phyloP scores from a whole-genome alignment of 345 rosid species.

The Dipteronia sinensis region DNA sequence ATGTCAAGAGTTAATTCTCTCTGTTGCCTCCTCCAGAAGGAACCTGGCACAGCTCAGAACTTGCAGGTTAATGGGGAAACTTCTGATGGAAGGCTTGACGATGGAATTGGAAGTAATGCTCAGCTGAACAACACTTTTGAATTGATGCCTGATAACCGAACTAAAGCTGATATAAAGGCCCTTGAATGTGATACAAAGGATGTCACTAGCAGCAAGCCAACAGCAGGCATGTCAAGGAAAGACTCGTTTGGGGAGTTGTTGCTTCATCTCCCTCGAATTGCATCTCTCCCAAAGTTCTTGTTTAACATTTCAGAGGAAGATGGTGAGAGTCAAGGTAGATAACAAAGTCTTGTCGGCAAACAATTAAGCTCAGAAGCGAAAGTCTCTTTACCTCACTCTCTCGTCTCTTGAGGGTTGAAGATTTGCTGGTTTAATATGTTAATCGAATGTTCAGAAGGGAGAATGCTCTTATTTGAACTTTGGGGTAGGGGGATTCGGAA shows the following conservation, averaged over 20 bases:
- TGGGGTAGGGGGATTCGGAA: constrained; percentile 55
- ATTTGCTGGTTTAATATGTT: constrained; percentile 17
- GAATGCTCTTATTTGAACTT: constrained; percentile 15
- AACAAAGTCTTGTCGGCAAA: constrained; percentile 16
- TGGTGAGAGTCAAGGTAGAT: constrained; percentile 60
- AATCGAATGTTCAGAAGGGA: not conserved
- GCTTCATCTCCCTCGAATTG: constrained; percentile 84
- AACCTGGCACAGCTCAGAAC: constrained; percentile 46
- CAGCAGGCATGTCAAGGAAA: constrained; percentile 80
- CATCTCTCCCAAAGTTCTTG: constrained; percentile 93
- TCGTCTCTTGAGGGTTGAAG: constrained; percentile 13
- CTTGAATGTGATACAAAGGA: constrained; percentile 47
- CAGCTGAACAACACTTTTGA: constrained; percentile 31
- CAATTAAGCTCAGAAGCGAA: constrained; percentile 6
- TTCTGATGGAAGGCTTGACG: constrained; percentile 27
- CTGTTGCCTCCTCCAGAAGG: constrained; percentile 93
- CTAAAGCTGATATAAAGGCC: constrained; percentile 30
- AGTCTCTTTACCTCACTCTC: not conserved
- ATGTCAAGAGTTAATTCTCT: constrained; percentile 99
- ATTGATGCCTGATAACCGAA: constrained; percentile 30
- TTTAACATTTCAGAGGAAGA: constrained; percentile 89
- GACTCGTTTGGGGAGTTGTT: constrained; percentile 86
- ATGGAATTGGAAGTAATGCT: constrained; percentile 39
- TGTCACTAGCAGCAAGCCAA: constrained; percentile 56
- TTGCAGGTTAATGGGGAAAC: constrained; percentile 54